Conservation (phyloP, 345 rosid genomes). For the Linum tenue region DNA sequence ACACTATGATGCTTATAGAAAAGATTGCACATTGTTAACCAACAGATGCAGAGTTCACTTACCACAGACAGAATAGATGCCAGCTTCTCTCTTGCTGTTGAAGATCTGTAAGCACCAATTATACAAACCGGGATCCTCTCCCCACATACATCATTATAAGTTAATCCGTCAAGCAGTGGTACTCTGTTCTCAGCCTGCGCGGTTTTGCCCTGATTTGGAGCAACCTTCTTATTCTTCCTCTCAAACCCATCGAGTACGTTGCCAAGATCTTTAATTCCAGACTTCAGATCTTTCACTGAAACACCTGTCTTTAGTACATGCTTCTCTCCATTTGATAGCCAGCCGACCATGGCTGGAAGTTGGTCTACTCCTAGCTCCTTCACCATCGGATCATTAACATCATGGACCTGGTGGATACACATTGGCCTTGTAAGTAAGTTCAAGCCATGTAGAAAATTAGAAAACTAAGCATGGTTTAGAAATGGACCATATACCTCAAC, state of each 20-base stretch:
- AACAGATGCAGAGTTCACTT: constrained; percentile 15
- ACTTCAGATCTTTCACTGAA: constrained; percentile 62
- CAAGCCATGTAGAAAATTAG: too few relatives aligned
- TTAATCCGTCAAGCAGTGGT: constrained; percentile 39
- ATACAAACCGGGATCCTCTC: constrained; percentile 67
- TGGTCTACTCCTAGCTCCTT: constrained; percentile 58
- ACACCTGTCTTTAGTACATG: constrained; percentile 55
- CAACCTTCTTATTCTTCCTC: constrained; percentile 58
- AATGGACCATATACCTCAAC: constrained; percentile 39
- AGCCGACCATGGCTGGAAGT: constrained; percentile 82
- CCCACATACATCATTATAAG: constrained; percentile 58
- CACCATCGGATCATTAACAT: constrained; percentile 40
- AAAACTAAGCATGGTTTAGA: neutral
- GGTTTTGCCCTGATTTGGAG: constrained; percentile 31
- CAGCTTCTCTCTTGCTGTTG: constrained; percentile 47
- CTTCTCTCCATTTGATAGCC: constrained; percentile 75
- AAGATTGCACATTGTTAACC: neutral
- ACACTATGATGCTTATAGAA: neutral
- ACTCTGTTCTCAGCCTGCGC: constrained; percentile 30
- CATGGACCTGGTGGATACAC: constrained; percentile 42
- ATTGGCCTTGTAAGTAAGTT: neutral
- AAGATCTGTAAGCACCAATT: constrained; percentile 69
- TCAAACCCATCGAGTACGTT: constrained; percentile 55
- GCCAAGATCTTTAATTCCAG: constrained; percentile 61
- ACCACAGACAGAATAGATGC: constrained; percentile 52